Evolutionary conservation across 2,329 filamentous ascomycete species (phyloP).

Genomic region (Xylariales sp.): DNA sequence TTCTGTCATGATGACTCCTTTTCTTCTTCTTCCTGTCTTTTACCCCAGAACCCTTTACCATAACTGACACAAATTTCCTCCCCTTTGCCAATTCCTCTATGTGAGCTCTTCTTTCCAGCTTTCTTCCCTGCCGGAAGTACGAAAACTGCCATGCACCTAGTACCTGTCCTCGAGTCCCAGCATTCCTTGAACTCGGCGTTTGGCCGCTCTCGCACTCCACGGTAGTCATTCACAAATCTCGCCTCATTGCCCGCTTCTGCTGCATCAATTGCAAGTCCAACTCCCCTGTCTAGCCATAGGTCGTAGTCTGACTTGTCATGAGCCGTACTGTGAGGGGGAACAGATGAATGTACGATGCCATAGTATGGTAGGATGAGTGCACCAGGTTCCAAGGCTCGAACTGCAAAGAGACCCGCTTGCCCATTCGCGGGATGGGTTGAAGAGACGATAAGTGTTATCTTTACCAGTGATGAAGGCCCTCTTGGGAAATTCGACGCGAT

Average conservation of each 20-base stretch:
- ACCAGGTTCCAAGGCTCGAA: conserved; percentile 46
- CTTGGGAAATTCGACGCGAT: conserved; percentile 30
- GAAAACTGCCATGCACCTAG: conserved; percentile 55
- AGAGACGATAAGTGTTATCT: conserved; percentile 48
- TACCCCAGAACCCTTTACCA: conserved; percentile 63
- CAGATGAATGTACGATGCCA: conserved; percentile 49
- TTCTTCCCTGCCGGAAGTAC: conserved; percentile 43
- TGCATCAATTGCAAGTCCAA: conserved; percentile 57
- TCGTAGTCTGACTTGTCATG: conserved; percentile 57
- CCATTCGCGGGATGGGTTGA: conserved; percentile 52
- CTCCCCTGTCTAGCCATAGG: conserved; percentile 56
- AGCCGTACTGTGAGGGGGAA: conserved; percentile 18
- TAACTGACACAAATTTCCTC: conserved; percentile 64
- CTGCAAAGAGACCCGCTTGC: conserved; percentile 58
- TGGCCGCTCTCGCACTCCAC: conserved; percentile 48
- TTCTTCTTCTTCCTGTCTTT: conserved; percentile 32
- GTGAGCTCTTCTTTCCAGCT: conserved; percentile 12
- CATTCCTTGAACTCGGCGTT: conserved; percentile 58
- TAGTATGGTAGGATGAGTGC: conserved; percentile 58
- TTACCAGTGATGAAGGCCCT: conserved; percentile 45
- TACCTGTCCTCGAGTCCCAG: conserved; percentile 47
- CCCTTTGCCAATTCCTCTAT: conserved; percentile 47
- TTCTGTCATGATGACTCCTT: too few species aligned
- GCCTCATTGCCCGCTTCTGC: conserved; percentile 56
- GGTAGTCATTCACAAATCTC: conserved; percentile 63